These are phyloP conservation scores for Hirsutella minnesotensis DNA, from an alignment of 2,329 filamentous ascomycete species.

Conservation along the genomic window DNA sequence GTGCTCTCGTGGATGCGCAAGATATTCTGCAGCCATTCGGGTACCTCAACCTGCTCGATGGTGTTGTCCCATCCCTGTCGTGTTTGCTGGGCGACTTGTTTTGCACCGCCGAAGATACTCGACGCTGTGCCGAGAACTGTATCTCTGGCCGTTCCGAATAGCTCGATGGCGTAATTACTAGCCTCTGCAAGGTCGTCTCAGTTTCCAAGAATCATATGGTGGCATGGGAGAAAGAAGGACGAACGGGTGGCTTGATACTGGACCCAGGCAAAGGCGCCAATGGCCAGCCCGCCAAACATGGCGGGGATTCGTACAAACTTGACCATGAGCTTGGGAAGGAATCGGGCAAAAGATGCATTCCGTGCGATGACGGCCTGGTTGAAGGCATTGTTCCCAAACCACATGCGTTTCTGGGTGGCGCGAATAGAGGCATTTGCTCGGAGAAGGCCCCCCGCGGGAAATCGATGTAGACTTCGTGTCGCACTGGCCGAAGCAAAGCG, in stretches of 20 bases:
- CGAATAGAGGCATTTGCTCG: slow-evolving; percentile 52
- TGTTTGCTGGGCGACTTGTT: slow-evolving; percentile 68
- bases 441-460: slow-evolving; percentile 57
- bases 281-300: slow-evolving; percentile 78
- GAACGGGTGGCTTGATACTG: slow-evolving; percentile 89
- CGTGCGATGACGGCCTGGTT: slow-evolving; percentile 62
- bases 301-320: slow-evolving; percentile 84
- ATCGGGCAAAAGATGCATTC: slow-evolving; percentile 52
- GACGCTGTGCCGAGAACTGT: slow-evolving; percentile 58
- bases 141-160: slow-evolving; percentile 64
- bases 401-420: slow-evolving; percentile 51
- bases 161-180: slow-evolving; percentile 41
- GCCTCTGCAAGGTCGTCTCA: slow-evolving; percentile 28
- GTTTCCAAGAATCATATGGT: slow-evolving; percentile 5
- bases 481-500: slow-evolving; percentile 45
- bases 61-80: slow-evolving; percentile 71
- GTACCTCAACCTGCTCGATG: slow-evolving; percentile 59
- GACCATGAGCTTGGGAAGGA: slow-evolving; percentile 76
- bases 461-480: slow-evolving; percentile 53
- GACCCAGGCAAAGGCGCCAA: slow-evolving; percentile 81
- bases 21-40: slow-evolving; percentile 70
- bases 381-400: slow-evolving; percentile 72
- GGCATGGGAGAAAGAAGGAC: slow-evolving; percentile 19
- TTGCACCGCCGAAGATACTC: slow-evolving; percentile 58
- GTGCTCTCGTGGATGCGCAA: slow-evolving; percentile 50